Conservation (phyloP, 139 green algal genomes). For the Chlamydomonas schloesseri region DNA sequence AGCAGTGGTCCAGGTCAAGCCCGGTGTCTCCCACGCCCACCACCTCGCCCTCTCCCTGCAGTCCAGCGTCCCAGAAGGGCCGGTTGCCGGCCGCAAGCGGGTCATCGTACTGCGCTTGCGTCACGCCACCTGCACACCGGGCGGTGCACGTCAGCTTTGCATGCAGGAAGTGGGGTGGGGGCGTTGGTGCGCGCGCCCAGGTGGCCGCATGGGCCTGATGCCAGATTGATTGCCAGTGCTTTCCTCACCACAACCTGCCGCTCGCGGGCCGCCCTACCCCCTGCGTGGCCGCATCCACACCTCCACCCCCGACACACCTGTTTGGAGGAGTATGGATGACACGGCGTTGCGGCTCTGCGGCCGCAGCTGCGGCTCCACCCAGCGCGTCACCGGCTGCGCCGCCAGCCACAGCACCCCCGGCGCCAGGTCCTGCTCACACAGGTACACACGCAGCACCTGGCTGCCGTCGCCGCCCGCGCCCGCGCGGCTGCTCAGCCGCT, state of each 20-base stretch:
- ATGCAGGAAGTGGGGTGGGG: no score
- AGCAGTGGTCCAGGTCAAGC: not conserved
- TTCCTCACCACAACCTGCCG: no score
- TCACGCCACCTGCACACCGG: not conserved
- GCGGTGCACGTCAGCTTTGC: no score
- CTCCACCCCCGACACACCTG: no score
- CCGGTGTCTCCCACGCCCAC: conserved; percentile 3
- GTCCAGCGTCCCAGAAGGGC: conserved; percentile 1
- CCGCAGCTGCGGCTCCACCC: not conserved
- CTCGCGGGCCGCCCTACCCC: no score
- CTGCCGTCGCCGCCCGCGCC: not conserved
- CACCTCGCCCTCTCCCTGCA: conserved; percentile 11
- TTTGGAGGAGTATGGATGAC: conserved; percentile 2
- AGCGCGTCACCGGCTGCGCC: not conserved
- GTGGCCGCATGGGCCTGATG: no score
- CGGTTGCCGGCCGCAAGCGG: not conserved
- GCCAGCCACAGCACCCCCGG: not conserved
- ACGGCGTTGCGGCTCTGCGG: not conserved
- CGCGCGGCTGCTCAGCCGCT: not conserved
- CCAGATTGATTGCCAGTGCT: no score
- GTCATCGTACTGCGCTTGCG: not conserved
- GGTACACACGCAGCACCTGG: not conserved
- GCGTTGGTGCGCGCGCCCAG: no score
- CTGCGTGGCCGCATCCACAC: no score
- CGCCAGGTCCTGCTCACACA: not conserved